phyloP scores from a whole-genome alignment of 345 rosid genomes.

The Hibiscus mutabilis region DNA sequence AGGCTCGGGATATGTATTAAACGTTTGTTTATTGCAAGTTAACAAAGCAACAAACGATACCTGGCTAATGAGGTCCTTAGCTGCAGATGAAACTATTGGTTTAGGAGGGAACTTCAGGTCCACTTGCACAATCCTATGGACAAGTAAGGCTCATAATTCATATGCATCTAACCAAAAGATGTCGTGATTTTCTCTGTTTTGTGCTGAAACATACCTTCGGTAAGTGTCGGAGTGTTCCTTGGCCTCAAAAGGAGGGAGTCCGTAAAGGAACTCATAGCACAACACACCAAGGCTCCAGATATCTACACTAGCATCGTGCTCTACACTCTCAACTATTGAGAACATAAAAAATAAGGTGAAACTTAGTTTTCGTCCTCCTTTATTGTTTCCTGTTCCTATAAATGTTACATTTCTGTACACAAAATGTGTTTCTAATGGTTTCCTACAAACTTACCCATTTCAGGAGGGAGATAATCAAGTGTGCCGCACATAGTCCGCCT shows the following conservation, averaged over 20 bases:
- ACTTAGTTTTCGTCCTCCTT: not conserved
- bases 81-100: slow-evolving; percentile 81
- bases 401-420: not conserved
- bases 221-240: slow-evolving; percentile 91
- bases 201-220: slow-evolving; percentile 44
- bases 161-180: not conserved
- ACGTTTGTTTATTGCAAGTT: not conserved
- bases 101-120: slow-evolving; percentile 88
- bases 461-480: slow-evolving; percentile 95
- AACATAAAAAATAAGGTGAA: not conserved
- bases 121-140: slow-evolving; percentile 84
- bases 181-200: not conserved
- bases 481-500: slow-evolving; percentile 98
- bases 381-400: not conserved
- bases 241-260: slow-evolving; percentile 90
- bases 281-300: slow-evolving; percentile 98
- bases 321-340: slow-evolving; percentile 75
- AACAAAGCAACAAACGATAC: slow-evolving; percentile 20
- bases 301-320: slow-evolving; percentile 95
- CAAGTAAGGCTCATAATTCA: not conserved
- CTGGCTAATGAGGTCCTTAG: slow-evolving; percentile 90
- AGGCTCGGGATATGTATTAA: not conserved
- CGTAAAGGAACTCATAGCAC: slow-evolving; percentile 87
- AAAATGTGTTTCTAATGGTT: not conserved
- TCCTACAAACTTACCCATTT: slow-evolving; percentile 60